Conservation (phyloP, 257 asterid species). For the Forsythia viridissima region DNA sequence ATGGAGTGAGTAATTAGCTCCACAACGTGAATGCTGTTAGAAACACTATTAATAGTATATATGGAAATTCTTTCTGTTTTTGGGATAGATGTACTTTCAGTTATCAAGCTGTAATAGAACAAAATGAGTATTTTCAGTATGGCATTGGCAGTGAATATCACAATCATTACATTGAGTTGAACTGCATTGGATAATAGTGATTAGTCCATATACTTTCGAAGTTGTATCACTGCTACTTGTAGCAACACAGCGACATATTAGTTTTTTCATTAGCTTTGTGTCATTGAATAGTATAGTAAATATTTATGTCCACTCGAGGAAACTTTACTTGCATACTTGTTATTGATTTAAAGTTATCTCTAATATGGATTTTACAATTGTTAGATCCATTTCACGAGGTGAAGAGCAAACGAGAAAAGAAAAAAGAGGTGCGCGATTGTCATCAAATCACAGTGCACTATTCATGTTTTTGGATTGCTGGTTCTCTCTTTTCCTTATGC, state of each 20-base stretch:
- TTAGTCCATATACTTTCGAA: background rate
- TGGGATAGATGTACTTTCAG: background rate
- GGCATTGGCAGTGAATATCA: background rate
- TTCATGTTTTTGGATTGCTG: background rate
- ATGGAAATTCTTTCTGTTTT: background rate
- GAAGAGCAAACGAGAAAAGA: conserved; percentile 69
- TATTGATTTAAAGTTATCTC: conserved; percentile 21
- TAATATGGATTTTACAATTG: conserved; percentile 30
- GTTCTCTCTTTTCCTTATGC: background rate
- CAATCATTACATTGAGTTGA: background rate
- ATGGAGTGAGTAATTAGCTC: background rate
- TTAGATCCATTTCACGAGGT: conserved; percentile 74
- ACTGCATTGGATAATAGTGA: background rate
- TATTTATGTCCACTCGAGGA: background rate
- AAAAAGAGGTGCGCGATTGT: conserved; percentile 53
- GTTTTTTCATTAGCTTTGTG: background rate
- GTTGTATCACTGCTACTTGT: background rate
- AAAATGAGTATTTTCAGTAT: background rate
- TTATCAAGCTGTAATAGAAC: background rate
- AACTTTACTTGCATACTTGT: background rate
- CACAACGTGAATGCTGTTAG: background rate
- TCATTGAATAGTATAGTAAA: background rate
- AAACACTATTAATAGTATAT: background rate
- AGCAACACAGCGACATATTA: background rate
- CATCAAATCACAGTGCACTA: background rate